Percentiles rank a stretch among this genome's conserved stretches.
Conservation (phyloP, 2,329 filamentous ascomycete genomes). For the Fusarium duplospermum region DNA sequence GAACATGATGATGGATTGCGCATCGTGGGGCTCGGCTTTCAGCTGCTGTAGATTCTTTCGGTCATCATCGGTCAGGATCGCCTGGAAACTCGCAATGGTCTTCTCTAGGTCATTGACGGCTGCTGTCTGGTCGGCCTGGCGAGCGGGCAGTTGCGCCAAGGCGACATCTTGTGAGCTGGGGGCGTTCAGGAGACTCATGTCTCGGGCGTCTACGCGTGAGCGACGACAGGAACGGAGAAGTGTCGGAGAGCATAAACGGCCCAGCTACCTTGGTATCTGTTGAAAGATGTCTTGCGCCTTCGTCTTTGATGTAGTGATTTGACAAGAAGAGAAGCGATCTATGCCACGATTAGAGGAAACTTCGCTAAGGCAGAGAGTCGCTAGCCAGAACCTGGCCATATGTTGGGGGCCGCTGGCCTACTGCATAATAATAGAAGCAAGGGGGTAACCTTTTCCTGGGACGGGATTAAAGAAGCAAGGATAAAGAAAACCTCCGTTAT, state of each 20-base stretch:
- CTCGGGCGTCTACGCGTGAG: not conserved
- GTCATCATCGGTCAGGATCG: constrained; percentile 15
- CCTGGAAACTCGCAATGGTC: constrained; percentile 17
- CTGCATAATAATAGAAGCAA: no score
- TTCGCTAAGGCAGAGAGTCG: no score
- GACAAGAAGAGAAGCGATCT: not conserved
- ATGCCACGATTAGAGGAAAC: not conserved
- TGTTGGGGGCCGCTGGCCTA: no score
- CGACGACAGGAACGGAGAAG: not conserved
- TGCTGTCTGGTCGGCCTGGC: not conserved
- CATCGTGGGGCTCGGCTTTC: constrained; percentile 6
- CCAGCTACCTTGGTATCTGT: not conserved
- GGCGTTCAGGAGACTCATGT: not conserved
- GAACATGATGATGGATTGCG: constrained; percentile 26
- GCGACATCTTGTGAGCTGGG: not conserved
- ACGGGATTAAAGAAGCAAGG: not conserved
- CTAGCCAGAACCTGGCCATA: no score
- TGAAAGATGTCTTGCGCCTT: not conserved
- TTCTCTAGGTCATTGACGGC: not conserved
- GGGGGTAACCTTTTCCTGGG: no score
- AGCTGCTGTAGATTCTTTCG: constrained; percentile 18
- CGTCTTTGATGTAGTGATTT: not conserved
- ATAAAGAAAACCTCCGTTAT: not conserved
- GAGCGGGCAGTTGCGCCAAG: not conserved
- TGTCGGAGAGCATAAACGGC: not conserved